Percentiles rank a stretch among this genome's conserved stretches.
Evolutionary conservation across 2,329 filamentous ascomycete species (phyloP).

Genomic region (Scolecobasidium constrictum): DNA sequence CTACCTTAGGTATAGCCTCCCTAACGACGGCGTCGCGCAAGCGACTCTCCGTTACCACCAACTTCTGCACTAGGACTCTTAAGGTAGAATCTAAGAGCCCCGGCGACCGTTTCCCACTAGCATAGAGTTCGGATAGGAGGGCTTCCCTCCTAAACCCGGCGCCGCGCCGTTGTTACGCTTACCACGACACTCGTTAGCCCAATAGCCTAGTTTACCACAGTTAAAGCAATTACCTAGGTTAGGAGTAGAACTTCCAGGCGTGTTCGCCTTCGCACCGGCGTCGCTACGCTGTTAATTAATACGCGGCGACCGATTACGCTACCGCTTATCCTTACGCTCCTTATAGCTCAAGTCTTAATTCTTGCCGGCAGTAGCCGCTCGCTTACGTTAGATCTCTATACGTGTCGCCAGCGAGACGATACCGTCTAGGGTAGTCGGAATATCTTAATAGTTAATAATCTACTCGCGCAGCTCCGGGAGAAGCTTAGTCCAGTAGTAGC

Average conservation of each 20-base stretch:
- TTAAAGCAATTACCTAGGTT: not conserved
- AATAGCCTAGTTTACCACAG: not conserved
- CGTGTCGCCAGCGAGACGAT: not conserved
- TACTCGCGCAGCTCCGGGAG: not conserved
- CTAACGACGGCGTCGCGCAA: not conserved
- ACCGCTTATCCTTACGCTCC: not conserved
- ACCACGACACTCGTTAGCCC: not conserved
- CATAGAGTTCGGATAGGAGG: too few species aligned
- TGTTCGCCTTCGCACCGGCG: not conserved
- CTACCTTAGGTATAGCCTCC: not conserved
- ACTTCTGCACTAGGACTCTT: not conserved
- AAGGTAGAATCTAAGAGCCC: not conserved
- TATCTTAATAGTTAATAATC: not conserved
- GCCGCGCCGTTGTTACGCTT: not conserved
- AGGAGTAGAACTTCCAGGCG: not conserved
- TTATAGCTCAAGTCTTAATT: not conserved
- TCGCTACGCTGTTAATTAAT: not conserved
- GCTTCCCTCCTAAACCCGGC: too few species aligned
- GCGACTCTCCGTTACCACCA: not conserved
- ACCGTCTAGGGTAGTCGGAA: constrained; percentile 1
- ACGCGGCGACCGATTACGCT: too few species aligned
- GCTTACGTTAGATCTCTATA: not conserved
- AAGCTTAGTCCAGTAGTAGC: not conserved
- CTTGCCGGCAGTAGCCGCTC: not conserved
- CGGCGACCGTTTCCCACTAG: not conserved